Conservation (phyloP, 2,329 filamentous ascomycete genomes). For the Ceratocystis albifundus region DNA sequence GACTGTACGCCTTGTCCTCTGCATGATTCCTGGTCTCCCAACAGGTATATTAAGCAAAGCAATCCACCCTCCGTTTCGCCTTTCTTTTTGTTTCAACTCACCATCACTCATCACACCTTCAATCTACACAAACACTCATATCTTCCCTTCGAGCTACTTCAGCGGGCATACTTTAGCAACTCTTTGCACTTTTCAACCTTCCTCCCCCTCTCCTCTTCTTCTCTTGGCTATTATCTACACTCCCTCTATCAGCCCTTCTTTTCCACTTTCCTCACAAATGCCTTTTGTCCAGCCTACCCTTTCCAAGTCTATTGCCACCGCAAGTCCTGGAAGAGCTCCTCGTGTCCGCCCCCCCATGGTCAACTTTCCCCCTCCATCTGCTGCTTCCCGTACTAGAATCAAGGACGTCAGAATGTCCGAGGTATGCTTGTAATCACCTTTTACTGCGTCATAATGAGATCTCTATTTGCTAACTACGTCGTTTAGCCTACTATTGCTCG, state of each 20-base stretch:
- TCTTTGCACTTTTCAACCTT: too few relatives aligned
- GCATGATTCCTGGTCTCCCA: background rate
- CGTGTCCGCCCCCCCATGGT: too few relatives aligned
- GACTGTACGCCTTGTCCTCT: background rate
- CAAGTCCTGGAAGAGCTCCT: too few relatives aligned
- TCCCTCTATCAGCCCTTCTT: too few relatives aligned
- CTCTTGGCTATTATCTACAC: too few relatives aligned
- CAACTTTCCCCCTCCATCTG: background rate
- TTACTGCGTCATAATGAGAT: background rate
- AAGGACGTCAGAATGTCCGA: background rate
- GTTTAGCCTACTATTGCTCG: conserved; percentile 1
- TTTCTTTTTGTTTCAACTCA: background rate
- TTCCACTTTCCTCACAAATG: too few relatives aligned
- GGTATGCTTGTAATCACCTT: background rate
- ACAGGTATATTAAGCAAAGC: background rate
- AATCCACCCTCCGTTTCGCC: background rate
- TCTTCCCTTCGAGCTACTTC: background rate
- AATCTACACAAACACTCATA: background rate
- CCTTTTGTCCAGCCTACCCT: too few relatives aligned
- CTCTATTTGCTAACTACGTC: background rate
- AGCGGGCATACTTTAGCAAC: too few relatives aligned
- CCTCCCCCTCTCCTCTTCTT: too few relatives aligned
- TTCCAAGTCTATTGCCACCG: background rate
- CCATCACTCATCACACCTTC: background rate
- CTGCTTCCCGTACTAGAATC: background rate